Conservation (phyloP, 179 eudicot genomes). For the Vitellaria paradoxa region DNA sequence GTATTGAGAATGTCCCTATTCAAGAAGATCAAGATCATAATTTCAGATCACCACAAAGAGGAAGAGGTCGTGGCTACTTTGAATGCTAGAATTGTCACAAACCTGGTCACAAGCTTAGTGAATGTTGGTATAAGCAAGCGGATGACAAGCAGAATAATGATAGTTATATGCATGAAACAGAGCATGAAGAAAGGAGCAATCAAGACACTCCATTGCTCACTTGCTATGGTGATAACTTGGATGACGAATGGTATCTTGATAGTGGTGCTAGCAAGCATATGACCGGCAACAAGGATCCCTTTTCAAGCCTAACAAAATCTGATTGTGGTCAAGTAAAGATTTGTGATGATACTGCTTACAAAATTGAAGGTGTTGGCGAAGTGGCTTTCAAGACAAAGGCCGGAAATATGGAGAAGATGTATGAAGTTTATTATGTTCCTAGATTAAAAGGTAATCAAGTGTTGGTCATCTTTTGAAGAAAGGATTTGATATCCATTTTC, state of each 20-base stretch:
- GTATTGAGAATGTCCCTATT: too few relatives aligned
- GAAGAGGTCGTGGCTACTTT: constrained; percentile 7
- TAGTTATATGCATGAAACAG: neutral
- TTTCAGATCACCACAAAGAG: neutral
- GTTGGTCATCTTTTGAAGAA: constrained; percentile 13
- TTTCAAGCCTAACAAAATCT: too few relatives aligned
- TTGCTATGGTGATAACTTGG: neutral
- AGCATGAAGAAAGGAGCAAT: neutral
- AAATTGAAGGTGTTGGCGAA: neutral
- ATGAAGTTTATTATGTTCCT: constrained; percentile 11
- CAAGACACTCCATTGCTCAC: neutral
- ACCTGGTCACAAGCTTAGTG: constrained; percentile 1
- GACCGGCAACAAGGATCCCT: neutral
- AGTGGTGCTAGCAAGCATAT: constrained; percentile 13
- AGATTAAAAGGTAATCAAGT: constrained; percentile 10
- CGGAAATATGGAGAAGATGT: constrained; percentile 6
- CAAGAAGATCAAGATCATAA: too few relatives aligned
- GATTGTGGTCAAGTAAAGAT: neutral
- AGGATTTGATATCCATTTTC: neutral
- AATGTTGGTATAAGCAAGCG: neutral
- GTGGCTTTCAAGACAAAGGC: constrained; percentile 3
- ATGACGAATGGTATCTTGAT: constrained; percentile 6
- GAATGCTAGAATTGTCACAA: constrained; percentile 14
- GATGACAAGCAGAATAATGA: too few relatives aligned
- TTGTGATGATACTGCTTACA: too few relatives aligned